These are phyloP conservation scores for Penicillium goetzii DNA, from an alignment of 495 filamentous ascomycete species.

Conservation along the genomic window DNA sequence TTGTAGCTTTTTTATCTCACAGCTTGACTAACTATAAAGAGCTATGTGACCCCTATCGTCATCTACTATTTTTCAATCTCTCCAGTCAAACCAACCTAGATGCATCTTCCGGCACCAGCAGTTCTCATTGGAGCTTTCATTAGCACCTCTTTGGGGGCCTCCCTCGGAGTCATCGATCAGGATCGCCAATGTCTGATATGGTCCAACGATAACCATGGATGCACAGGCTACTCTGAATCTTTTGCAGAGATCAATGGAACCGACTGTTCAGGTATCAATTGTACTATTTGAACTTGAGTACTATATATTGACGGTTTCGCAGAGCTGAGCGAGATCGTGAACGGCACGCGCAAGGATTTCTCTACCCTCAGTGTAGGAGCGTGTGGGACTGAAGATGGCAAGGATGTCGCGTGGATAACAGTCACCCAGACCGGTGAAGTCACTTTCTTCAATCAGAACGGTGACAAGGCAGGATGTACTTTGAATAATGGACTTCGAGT, in stretches of 20 bases:
- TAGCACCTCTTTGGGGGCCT: not conserved
- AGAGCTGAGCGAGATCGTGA: slow-evolving; percentile 4
- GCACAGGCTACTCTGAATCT: slow-evolving; percentile 19
- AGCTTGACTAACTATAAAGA: slow-evolving; percentile 4
- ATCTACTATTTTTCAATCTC: not conserved
- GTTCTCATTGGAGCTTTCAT: not conserved
- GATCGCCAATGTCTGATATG: slow-evolving; percentile 17
- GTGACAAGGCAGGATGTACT: slow-evolving; percentile 8
- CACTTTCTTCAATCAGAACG: slow-evolving; percentile 16
- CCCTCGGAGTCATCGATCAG: slow-evolving; percentile 4
- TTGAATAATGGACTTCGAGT: slow-evolving; percentile 5
- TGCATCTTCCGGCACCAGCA: not conserved
- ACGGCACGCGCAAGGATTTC: slow-evolving; percentile 4
- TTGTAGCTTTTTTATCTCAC: not conserved
- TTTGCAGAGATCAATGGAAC: slow-evolving; percentile 15
- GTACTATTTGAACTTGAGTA: not conserved
- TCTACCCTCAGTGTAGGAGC: not conserved
- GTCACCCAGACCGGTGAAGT: slow-evolving; percentile 8
- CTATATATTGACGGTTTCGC: not conserved
- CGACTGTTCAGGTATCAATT: slow-evolving; percentile 13
- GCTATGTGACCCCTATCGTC: not conserved
- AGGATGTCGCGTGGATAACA: slow-evolving; percentile 7
- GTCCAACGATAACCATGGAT: slow-evolving; percentile 17
- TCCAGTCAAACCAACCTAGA: not conserved
- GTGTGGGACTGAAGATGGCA: slow-evolving; percentile 5